phyloP scores from a whole-genome alignment of 139 green algal genomes.

The Edaphochlamys debaryana region DNA sequence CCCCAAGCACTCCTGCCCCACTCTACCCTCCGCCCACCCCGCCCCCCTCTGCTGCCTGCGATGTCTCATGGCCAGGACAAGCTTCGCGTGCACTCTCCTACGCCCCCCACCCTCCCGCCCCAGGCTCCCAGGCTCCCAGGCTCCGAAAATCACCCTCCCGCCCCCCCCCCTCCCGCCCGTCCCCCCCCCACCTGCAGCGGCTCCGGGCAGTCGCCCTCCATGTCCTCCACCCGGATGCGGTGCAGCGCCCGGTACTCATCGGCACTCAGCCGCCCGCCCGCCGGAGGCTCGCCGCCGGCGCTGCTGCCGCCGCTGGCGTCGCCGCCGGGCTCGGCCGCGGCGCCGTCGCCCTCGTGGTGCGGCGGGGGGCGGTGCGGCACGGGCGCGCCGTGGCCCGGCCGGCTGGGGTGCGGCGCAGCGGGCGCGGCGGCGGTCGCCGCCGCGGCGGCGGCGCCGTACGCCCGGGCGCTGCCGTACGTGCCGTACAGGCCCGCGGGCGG shows the following conservation, averaged over 20 bases:
- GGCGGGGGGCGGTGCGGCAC: background rate
- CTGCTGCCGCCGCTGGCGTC: background rate
- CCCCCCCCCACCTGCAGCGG: conserved; percentile 14
- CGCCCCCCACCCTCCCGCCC: too few relatives aligned
- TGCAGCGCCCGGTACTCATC: conserved; percentile 22
- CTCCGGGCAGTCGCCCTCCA: background rate
- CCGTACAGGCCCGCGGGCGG: background rate
- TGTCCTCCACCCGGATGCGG: conserved; percentile 12
- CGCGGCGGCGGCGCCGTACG: background rate
- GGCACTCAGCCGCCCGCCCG: background rate
- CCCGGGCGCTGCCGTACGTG: background rate
- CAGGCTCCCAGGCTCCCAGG: too few relatives aligned
- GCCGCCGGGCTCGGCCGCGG: background rate
- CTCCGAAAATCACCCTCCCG: too few relatives aligned
- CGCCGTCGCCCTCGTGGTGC: too few relatives aligned
- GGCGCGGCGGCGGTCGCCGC: background rate
- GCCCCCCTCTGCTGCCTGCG: too few relatives aligned
- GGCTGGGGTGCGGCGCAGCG: background rate
- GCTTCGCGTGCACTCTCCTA: too few relatives aligned
- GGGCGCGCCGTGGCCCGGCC: background rate
- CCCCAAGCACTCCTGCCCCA: too few relatives aligned
- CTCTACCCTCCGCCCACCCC: too few relatives aligned
- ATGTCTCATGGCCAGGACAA: too few relatives aligned
- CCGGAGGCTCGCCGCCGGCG: background rate
- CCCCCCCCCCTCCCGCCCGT: too few relatives aligned